Evolutionary conservation across 441 rosid genomes (phyloP), one percentile per base, ranked within the genome.

Genomic region (Pelargonium citronellum): DNA sequence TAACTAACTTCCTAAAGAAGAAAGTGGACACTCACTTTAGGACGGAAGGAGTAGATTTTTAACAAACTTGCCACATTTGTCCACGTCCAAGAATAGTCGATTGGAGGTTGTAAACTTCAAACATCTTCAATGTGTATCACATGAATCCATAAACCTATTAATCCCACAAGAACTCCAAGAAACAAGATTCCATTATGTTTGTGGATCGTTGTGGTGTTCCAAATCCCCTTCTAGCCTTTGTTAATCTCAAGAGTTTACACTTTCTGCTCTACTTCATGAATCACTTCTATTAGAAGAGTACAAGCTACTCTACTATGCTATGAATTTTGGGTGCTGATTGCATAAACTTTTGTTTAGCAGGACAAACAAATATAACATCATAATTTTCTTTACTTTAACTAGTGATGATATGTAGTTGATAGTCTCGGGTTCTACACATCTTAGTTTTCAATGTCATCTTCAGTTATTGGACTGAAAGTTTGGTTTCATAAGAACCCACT

Each of bases 191-290:
- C 41, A 37, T 37, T 5, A 37, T 37, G 41, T 37, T 1, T 5
- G 41, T 37, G 41, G 41, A 37, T 37, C 41, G 3, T 37, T 37
- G 41, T 37, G 3, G 41, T 37, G 41, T 37, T 37, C 41, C 41
- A 37, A 37, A 37, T 6, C 41, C 7, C 41, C 41, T 5, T 37
- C 8, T 37, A 53, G 7, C 60, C 60, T 53, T 53, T 15, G 17
- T 53, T 15, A 1, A 53, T 16, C 60, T 53, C 19, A 37, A 16
- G 17, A 53, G 60, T 53, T 15, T 15, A 4, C 7, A 15, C 3
- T 53, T 53, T 53, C 60, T 53, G 19, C 19, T 53, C 19, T 53
- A 53, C 60, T 53, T 53, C 60, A 53, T n/a, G 60, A 53, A 53
- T 16, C 19, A 4, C 16, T 53, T n/a, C 60, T 15, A n/a, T 53